Percentiles rank a stretch among this genome's conserved stretches.
These are phyloP conservation scores for Vickermania spadyakhi DNA, from an alignment of 208 protist species.

Conservation along the genomic window DNA sequence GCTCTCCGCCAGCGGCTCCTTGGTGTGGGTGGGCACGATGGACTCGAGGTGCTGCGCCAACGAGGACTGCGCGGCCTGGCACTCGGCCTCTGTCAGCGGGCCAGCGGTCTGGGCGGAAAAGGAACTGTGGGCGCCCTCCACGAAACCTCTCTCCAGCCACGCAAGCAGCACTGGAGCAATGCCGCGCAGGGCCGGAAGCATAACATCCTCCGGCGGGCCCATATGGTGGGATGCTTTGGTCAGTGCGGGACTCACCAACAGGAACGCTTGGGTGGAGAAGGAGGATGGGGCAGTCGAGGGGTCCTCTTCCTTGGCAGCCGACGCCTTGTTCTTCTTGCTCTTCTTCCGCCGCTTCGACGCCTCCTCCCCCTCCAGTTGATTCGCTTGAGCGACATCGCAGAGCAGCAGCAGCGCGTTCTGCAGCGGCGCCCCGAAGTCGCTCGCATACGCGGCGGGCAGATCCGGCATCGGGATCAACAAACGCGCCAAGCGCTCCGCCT, in stretches of 20 bases:
- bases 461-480: constrained; percentile 26
- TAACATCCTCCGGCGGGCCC: not conserved
- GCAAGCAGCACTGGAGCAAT: not conserved
- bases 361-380: constrained; percentile 20
- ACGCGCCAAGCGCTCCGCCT: constrained; percentile 38
- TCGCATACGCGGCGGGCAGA: constrained; percentile 21
- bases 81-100: not conserved
- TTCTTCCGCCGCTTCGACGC: constrained; percentile 22
- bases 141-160: not conserved
- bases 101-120: not conserved
- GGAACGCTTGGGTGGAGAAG: not conserved
- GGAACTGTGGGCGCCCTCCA: not conserved
- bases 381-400: constrained; percentile 42
- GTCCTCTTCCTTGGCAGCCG: not conserved
- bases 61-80: not conserved
- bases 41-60: not conserved
- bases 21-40: not conserved
- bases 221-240: not conserved
- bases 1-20: not conserved
- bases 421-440: constrained; percentile 30
- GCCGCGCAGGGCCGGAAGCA: not conserved
- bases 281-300: not conserved
- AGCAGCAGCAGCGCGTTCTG: constrained; percentile 52
- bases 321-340: constrained; percentile 16
- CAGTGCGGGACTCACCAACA: not conserved